Conservation (phyloP, 768 basidiomycete species). For the Hemileccinum rubropunctum region DNA sequence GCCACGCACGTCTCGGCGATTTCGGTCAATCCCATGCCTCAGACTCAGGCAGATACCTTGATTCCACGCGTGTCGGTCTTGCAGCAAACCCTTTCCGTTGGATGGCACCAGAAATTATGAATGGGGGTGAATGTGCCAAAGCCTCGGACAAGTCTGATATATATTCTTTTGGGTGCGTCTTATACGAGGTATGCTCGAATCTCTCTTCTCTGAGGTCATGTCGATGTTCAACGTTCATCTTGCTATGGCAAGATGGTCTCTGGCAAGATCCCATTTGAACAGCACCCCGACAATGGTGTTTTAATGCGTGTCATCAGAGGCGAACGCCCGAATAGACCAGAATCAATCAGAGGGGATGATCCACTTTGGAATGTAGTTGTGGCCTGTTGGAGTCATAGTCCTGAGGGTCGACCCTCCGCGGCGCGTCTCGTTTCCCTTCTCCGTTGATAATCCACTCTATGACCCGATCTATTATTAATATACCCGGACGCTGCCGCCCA, state of each 20-base stretch:
- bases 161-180: slow-evolving; percentile 28
- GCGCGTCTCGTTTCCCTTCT: not conserved
- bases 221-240: not conserved
- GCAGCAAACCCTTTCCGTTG: slow-evolving; percentile 11
- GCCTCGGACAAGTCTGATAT: slow-evolving; percentile 19
- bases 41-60: slow-evolving; percentile 24
- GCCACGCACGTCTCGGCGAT: slow-evolving; percentile 21
- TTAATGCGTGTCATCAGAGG: not conserved
- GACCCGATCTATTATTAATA: not conserved
- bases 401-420: slow-evolving; percentile 16
- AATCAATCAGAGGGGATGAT: slow-evolving; percentile 1
- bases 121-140: slow-evolving; percentile 1
- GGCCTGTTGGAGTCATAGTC: slow-evolving; percentile 9
- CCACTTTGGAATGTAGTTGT: slow-evolving; percentile 12
- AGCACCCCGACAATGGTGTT: not conserved
- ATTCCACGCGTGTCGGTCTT: slow-evolving; percentile 21
- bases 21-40: slow-evolving; percentile 28
- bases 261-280: slow-evolving; percentile 15
- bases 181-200: slow-evolving; percentile 28
- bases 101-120: slow-evolving; percentile 29
- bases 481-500: not conserved
- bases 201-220: not conserved
- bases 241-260: slow-evolving; percentile 16
- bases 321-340: slow-evolving; percentile 7
- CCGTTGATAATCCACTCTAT: not conserved